Evolutionary conservation across 2,329 filamentous ascomycete genomes (phyloP).

Genomic region (Fusarium sp.): DNA sequence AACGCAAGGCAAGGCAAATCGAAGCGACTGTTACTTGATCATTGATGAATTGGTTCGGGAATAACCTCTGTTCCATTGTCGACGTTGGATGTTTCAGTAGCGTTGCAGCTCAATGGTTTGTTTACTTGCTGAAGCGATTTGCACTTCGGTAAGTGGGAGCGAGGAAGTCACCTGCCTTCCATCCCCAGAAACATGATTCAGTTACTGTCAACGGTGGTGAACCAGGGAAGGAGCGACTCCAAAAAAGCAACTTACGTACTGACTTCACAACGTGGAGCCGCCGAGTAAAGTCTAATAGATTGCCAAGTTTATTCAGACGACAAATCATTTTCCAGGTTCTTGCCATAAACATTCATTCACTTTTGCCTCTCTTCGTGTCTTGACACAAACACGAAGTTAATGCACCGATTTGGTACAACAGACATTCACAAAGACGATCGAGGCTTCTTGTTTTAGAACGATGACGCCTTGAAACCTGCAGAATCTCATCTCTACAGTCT

Average conservation of each 20-base stretch:
- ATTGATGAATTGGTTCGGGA: slow-evolving; percentile 1
- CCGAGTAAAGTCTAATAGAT: slow-evolving; percentile 3
- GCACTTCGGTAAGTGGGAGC: neutral
- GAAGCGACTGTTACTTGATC: neutral
- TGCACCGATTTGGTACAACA: slow-evolving; percentile 4
- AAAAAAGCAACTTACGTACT: neutral
- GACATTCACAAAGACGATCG: neutral
- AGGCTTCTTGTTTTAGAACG: slow-evolving; percentile 24
- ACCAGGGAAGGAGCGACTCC: slow-evolving; percentile 6
- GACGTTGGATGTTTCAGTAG: neutral
- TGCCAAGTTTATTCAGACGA: slow-evolving; percentile 9
- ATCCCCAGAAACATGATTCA: neutral
- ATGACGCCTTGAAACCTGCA: slow-evolving; percentile 27
- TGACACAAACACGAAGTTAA: neutral
- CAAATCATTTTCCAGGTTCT: neutral
- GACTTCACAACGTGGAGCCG: neutral
- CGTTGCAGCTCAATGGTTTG: neutral
- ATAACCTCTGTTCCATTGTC: slow-evolving; percentile 24
- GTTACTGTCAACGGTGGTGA: neutral
- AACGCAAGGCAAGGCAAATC: slow-evolving; percentile 15
- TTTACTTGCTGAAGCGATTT: neutral
- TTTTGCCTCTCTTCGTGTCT: neutral
- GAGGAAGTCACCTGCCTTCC: neutral
- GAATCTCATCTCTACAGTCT: slow-evolving; percentile 24
- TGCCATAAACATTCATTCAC: neutral